Evolutionary conservation across 305 asterid genomes (phyloP), one percentile per base, ranked within the genome.

Genomic region (Fraxinus sp.): DNA sequence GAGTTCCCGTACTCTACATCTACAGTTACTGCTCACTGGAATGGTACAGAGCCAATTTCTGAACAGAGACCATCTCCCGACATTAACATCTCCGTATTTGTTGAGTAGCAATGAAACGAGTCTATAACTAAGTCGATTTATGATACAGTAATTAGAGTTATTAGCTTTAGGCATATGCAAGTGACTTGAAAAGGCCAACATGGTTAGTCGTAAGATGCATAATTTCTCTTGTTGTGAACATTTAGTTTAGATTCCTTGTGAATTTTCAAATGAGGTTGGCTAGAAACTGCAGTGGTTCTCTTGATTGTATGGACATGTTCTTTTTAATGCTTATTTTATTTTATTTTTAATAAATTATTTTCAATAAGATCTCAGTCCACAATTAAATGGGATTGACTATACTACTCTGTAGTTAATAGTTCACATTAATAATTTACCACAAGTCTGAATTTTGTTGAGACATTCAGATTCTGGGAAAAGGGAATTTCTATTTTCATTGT

Each of bases 1-100:
- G 95, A 88, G 0, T 84, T 49, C 59, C 88, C 86, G 2, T 89
- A 89, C 76, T 86, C 97, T 1, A 86, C 92, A 1, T 82, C 96
- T 8, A 87, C 93, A 5, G 94, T 89, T 64, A 87, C 85, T 35
- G 88, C 91, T 0, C 90, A 89, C 36, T 92, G 95, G 91, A 91
- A 95, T 0, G 92, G 90, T 37, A 84, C 92, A 0, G 92, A 85
- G 39, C 93, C 88, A 1, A 76, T 82, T 18, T 86, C 85, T 0
- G 88, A 91, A 76, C 91, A 86, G 87, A 87, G 92, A 84, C 87
- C 89, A 26, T 89, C 90, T 78, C 98, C 98, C 0, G 98, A 95
- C 80, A 93, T 95, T 80, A 92, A 95, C 83, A 79, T 93, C 49
- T 90, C 95, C 3, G 86, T 91, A 20, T 81, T 91, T 8, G 28